Evolutionary conservation across 345 rosid genomes (phyloP), one percentile per base, ranked within the genome.

Genomic region (Bruguiera gymnorhiza): DNA sequence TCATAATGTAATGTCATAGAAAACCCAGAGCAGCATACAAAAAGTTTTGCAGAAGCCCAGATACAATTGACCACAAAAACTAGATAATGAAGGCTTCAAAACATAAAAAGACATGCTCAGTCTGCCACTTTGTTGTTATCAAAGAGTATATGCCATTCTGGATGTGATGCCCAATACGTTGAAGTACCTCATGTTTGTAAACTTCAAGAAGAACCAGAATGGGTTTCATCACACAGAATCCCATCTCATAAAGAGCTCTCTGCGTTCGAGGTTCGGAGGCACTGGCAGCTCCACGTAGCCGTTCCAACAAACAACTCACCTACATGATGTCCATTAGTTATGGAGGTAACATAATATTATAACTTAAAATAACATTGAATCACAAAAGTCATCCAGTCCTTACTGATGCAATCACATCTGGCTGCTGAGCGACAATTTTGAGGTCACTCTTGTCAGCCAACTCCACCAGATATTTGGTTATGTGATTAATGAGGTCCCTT

Each of bases 251-350:
- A 65, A 95, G 79, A 69, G 99, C 94, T 73, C 83, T 86, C 80
- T 92, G 97, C 31, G 86, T 88, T 75, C 97, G 89, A 69, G 99
- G 99, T 83, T 90, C 99, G 34, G 93, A 81, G 64, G 98, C 99
- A 82, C 83, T 70, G 37, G 96, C 97, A 50, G 99, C 98, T 79
- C 99, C 99, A 69, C 98, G 92, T 79, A 95, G 89, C 72, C 99
- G 75, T 77, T 92, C 99, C 81, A 95, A 73, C 66, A 90, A 85
- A 84, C 94, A 90, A 78, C 88, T 88, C 72, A 92, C 91, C 99
- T 95, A 73, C 72, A 85, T 46, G 30, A 73, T 65, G 70, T 58
- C 63, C 66, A 67, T 55, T 74, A 63, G 29, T 58, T 26, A 67
- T 16, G 5, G 19, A 18, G 39, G 39, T 5, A 15, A 59, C 78